Base-by-base conservation (phyloP, 129 eudicot genomes). In the Silybum marianum region DNA sequence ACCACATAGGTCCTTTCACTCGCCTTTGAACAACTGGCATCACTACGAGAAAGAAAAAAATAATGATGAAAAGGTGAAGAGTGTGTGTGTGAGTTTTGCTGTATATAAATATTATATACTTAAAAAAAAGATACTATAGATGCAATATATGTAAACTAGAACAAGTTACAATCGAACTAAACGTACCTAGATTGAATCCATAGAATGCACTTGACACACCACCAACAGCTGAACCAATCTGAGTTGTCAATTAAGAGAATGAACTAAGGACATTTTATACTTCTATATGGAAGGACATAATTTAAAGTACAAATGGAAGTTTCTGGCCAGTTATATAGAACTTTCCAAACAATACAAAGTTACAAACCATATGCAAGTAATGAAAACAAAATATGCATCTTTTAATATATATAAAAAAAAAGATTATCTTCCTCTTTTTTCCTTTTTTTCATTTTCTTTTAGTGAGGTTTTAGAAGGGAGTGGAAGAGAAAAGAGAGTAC, bases 181-280 rank as follows among this genome's bases (percentile, higher is more conserved):
- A 18, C 73, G 48, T 88, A 91, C 98, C 95, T 79, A 78, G 83
- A 80, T 94, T 94, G 84, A 90, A 91, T 63, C 97, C 98, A 66
- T 94, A 91, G 80, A 94, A 91, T 48, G 93, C 95, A 80, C 97
- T 92, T 23, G 95, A 81, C 14, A 87, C 90, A 23, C 98, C 98
- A 36, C 98, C 98, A 81, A 94, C 95, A 51, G 98, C 98, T 82
- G 98, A 87, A 63, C 98, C 98, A 86, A 94, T 94, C 98, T 94
- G 73, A 26, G 18, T 46, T 26, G 12, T 14, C 8, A 77, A n/a
- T 25, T 25, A 73, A 66, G 5, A 28, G 22, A 30, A 48, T 36
- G 24, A 26, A 71, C 60, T 58, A 71, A 58, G 62, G 9, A 46
- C 21, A 46, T 9, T 16, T 22, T 22, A 80, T 38, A 16, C 36